Evolutionary conservation across 768 basidiomycete genomes (phyloP).

Genomic region (Kwoniella shandongensis): DNA sequence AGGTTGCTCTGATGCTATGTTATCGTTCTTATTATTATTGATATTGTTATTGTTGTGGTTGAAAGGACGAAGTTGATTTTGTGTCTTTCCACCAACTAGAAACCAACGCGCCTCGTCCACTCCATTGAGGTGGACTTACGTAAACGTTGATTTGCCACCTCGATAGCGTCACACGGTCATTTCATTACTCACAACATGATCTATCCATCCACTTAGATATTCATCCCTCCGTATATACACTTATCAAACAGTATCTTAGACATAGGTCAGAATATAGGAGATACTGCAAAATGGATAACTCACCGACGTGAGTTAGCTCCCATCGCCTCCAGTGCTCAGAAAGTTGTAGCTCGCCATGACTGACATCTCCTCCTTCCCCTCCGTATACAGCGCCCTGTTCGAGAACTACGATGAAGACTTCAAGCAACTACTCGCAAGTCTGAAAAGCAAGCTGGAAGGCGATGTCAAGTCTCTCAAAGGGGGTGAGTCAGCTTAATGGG

Average conservation of each 20-base stretch:
- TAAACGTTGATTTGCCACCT: constrained; percentile 10
- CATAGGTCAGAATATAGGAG: too few relatives aligned
- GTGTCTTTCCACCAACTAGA: neutral
- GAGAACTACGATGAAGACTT: constrained; percentile 83
- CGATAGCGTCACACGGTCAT: neutral
- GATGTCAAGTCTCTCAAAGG: constrained; percentile 66
- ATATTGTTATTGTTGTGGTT: too few relatives aligned
- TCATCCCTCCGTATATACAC: too few relatives aligned
- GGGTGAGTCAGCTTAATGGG: constrained; percentile 58
- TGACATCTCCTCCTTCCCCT: neutral
- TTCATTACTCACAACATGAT: neutral
- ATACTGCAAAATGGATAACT: constrained; percentile 53
- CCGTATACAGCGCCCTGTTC: constrained; percentile 48
- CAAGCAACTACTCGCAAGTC: constrained; percentile 71
- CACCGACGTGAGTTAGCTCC: constrained; percentile 46
- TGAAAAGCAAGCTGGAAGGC: constrained; percentile 73
- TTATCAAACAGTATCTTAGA: too few relatives aligned
- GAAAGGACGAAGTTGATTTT: neutral
- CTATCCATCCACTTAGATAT: too few relatives aligned
- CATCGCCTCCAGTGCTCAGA: neutral
- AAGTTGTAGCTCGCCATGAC: neutral
- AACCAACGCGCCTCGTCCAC: constrained; percentile 16
- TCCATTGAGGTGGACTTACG: constrained; percentile 8
- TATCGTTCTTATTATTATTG: too few relatives aligned
- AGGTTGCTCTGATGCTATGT: too few relatives aligned